Percentiles rank a stretch among this genome's conserved stretches.
Evolutionary conservation across 176 grass and related monocot genomes (phyloP).

Genomic region (Cymbopogon citratus): DNA sequence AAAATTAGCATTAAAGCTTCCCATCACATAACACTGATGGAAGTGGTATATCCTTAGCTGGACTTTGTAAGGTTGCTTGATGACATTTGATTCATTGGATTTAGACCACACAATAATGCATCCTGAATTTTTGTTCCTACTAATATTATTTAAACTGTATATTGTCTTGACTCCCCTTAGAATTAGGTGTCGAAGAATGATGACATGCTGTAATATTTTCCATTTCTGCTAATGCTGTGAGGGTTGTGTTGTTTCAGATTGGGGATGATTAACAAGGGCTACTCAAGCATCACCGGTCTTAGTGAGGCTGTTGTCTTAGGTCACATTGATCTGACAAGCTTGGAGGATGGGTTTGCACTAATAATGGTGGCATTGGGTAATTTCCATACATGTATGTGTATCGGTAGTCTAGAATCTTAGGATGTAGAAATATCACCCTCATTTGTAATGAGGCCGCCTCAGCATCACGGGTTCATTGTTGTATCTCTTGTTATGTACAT

Average conservation of each 20-base stretch:
- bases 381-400: too few species aligned
- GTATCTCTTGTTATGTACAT: too few species aligned
- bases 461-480: too few species aligned
- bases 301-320: too few species aligned
- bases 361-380: too few species aligned
- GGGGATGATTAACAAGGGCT: conserved; percentile 61
- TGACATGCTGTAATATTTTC: not conserved
- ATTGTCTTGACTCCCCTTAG: conserved; percentile 6
- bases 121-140: conserved; percentile 12
- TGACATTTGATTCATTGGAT: conserved; percentile 26
- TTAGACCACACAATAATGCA: conserved; percentile 35
- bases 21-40: conserved; percentile 30
- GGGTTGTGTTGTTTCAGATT: conserved; percentile 45
- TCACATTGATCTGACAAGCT: too few species aligned
- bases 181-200: not conserved
- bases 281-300: too few species aligned
- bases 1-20: conserved; percentile 35
- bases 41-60: conserved; percentile 46
- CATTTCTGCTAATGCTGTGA: conserved; percentile 4
- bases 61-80: conserved; percentile 44
- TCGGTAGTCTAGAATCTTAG: too few species aligned
- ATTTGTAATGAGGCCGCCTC: too few species aligned
- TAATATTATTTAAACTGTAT: not conserved
- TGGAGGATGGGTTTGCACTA: too few species aligned
- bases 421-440: too few species aligned